Conservation (phyloP, 2,329 filamentous ascomycete species). For the Colletotrichum paranaense region DNA sequence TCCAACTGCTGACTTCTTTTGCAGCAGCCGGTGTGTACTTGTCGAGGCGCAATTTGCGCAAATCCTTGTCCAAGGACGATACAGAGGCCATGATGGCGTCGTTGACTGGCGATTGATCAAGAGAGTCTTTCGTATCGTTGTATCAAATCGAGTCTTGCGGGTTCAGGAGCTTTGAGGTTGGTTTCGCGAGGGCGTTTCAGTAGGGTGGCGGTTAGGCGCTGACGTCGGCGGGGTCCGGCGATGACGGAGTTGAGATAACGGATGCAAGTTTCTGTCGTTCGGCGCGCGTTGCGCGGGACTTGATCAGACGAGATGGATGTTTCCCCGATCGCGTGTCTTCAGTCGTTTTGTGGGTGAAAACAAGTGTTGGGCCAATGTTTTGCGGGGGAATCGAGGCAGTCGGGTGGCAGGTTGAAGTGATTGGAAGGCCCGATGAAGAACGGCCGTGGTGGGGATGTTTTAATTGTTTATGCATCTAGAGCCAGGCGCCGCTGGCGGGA, state of each 20-base stretch:
- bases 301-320: constrained; percentile 7
- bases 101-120: not conserved
- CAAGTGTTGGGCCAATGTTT: constrained; percentile 3
- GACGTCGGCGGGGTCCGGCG: constrained; percentile 31
- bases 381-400: constrained; percentile 12
- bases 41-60: constrained; percentile 91
- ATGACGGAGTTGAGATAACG: constrained; percentile 19
- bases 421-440: constrained; percentile 20
- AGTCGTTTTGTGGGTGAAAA: not conserved
- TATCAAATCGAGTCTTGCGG: not conserved
- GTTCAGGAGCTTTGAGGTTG: constrained; percentile 9
- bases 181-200: constrained; percentile 31
- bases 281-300: constrained; percentile 22
- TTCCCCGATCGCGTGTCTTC: not conserved
- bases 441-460: constrained; percentile 31
- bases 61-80: constrained; percentile 91
- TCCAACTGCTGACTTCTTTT: constrained; percentile 86
- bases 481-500: constrained; percentile 17
- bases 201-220: constrained; percentile 30
- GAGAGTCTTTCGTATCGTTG: not conserved
- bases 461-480: constrained; percentile 36
- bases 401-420: constrained; percentile 18
- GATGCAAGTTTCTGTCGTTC: not conserved
- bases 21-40: constrained; percentile 93
- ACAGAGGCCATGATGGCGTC: constrained; percentile 83